Conservation (phyloP, 2,329 filamentous ascomycete genomes). For the Phoma sp. region DNA sequence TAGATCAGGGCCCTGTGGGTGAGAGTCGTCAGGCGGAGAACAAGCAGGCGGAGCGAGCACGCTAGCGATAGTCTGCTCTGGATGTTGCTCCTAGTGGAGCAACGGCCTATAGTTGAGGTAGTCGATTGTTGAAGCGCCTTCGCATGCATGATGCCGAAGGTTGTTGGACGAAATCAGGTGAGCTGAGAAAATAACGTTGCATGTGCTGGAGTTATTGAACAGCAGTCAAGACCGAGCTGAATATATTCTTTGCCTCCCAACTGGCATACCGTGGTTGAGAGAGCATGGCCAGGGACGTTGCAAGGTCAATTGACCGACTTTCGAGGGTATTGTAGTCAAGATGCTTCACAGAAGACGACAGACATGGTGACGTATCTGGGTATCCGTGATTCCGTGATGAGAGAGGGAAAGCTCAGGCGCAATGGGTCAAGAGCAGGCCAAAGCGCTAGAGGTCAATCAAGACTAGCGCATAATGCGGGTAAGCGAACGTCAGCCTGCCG, state of each 20-base stretch:
- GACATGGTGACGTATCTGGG: not conserved
- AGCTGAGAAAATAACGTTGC: no score
- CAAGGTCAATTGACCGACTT: not conserved
- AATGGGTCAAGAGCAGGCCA: no score
- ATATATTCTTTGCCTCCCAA: no score
- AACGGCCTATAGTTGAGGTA: not conserved
- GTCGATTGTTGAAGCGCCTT: constrained; percentile 6
- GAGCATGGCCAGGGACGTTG: not conserved
- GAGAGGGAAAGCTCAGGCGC: not conserved
- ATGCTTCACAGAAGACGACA: not conserved
- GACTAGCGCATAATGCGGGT: not conserved
- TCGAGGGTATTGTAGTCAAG: not conserved
- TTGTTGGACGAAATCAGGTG: not conserved
- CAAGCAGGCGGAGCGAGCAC: constrained; percentile 2
- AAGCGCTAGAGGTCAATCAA: not conserved
- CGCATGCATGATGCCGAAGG: constrained; percentile 1
- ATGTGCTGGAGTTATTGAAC: no score
- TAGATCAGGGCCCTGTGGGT: not conserved
- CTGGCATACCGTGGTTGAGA: no score
- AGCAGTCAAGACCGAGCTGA: no score
- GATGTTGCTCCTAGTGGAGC: not conserved
- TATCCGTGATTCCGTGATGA: not conserved
- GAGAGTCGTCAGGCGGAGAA: not conserved
- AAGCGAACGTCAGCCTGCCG: constrained; percentile 4
- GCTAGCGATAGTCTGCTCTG: not conserved